These are phyloP conservation scores for Eremothecium cymbalariae DNA, from an alignment of 1,139 yeast species.

Conservation along the genomic window DNA sequence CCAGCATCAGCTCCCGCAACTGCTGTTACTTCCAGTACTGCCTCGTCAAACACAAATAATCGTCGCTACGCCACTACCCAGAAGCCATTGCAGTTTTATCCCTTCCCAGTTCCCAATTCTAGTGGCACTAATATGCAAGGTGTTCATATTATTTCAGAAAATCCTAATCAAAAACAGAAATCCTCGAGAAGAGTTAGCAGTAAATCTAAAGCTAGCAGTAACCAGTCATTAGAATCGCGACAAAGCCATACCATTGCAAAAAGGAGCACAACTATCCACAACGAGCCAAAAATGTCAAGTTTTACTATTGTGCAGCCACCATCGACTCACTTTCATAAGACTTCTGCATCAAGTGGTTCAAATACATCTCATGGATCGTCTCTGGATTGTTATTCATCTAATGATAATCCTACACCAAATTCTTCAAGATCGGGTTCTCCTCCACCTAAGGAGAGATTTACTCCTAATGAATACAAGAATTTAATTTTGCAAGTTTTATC, in stretches of 20 bases:
- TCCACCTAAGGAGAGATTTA: conserved; percentile 6
- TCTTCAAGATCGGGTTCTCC: conserved; percentile 32
- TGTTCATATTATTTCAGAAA: conserved; percentile 5
- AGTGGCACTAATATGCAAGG: conserved; percentile 5
- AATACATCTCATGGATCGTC: conserved; percentile 21
- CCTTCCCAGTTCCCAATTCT: conserved; percentile 20
- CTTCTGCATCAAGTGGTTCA: conserved; percentile 31
- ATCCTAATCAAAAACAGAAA: conserved; percentile 7
- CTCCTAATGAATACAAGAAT: conserved; percentile 25
- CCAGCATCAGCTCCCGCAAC: not conserved
- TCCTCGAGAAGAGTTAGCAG: too few relatives aligned
- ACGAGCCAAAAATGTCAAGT: conserved; percentile 8
- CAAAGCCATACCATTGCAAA: not conserved
- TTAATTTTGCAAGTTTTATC: conserved; percentile 34
- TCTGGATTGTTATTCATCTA: conserved; percentile 25
- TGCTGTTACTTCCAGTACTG: not conserved
- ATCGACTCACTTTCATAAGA: conserved; percentile 11
- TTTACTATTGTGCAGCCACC: conserved; percentile 7
- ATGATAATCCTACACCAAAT: conserved; percentile 37
- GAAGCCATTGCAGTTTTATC: conserved; percentile 30
- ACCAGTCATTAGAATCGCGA: too few relatives aligned
- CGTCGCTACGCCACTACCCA: conserved; percentile 23
- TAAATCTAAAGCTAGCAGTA: too few relatives aligned
- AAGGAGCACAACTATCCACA: conserved; percentile 1
- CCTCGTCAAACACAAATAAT: not conserved